Evolutionary conservation across 306 rosid species (phyloP).

Genomic region (Comarum palustre): DNA sequence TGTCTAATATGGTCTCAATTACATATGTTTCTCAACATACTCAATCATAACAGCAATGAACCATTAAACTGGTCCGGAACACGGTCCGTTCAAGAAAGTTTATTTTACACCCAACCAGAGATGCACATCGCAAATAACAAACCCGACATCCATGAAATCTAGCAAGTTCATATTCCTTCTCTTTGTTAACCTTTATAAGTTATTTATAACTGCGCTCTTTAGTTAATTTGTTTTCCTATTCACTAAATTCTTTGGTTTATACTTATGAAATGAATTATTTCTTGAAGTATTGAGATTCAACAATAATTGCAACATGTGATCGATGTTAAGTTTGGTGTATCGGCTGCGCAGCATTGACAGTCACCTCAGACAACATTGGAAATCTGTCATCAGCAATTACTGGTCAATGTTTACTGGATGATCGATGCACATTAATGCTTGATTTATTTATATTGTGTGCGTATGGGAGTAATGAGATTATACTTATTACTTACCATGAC

Average conservation of each 20-base stretch:
- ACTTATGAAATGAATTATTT: conserved; percentile 9
- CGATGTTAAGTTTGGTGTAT: conserved; percentile 35
- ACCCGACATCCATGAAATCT: conserved; percentile 38
- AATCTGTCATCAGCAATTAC: conserved; percentile 17
- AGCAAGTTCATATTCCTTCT: conserved; percentile 70
- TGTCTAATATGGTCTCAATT: too few relatives aligned
- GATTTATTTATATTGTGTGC: neutral
- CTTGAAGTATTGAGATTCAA: conserved; percentile 36
- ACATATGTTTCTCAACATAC: too few relatives aligned
- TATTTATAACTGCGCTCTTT: neutral
- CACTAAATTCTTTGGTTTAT: neutral
- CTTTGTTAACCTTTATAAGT: conserved; percentile 18
- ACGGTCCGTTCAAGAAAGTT: too few relatives aligned
- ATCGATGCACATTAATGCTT: neutral
- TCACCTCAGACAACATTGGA: conserved; percentile 36
- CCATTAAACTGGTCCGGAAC: too few relatives aligned
- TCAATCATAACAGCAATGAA: too few relatives aligned
- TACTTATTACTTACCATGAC: neutral
- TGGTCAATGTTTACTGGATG: conserved; percentile 1
- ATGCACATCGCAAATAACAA: conserved; percentile 45
- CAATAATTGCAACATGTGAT: conserved; percentile 41
- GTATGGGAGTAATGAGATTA: too few relatives aligned
- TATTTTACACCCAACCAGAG: too few relatives aligned
- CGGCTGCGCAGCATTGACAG: conserved; percentile 19
- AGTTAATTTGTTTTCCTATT: neutral